Evolutionary conservation across 371 early-diverging fungal genomes (phyloP).

Genomic region (Mucor lusitanicus): DNA sequence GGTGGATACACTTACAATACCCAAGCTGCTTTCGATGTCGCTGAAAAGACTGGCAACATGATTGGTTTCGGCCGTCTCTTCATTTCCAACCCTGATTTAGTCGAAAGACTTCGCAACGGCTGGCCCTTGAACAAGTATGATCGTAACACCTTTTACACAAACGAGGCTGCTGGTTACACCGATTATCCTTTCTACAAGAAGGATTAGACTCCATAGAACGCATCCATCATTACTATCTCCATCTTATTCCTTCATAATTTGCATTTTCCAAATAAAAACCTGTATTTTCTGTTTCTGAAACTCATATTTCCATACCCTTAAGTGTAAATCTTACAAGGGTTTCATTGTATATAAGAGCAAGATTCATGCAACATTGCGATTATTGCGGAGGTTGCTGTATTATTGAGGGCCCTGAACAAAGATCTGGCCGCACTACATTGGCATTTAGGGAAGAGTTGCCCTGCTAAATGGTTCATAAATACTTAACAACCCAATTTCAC

Average conservation of each 20-base stretch:
- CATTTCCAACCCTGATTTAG: slow-evolving; percentile 31
- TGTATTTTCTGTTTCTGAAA: background rate
- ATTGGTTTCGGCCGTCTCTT: slow-evolving; percentile 28
- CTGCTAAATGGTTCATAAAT: no score
- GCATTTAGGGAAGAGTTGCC: no score
- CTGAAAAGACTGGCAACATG: slow-evolving; percentile 17
- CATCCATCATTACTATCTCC: background rate
- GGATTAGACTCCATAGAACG: background rate
- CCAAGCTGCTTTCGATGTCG: slow-evolving; percentile 18
- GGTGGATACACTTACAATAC: slow-evolving; percentile 34
- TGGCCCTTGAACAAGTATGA: slow-evolving; percentile 27
- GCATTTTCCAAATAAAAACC: background rate
- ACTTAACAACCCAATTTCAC: no score
- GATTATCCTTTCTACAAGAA: slow-evolving; percentile 22
- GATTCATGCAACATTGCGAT: no score
- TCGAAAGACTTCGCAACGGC: slow-evolving; percentile 21
- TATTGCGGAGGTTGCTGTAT: no score
- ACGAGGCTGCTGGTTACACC: slow-evolving; percentile 15
- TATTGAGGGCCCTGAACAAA: no score
- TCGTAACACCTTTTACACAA: slow-evolving; percentile 24
- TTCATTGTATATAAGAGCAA: background rate
- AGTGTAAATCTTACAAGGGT: background rate
- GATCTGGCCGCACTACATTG: no score
- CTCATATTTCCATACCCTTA: background rate
- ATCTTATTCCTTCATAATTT: background rate